Percentiles rank a stretch among this genome's conserved stretches.
phyloP scores from a whole-genome alignment of 2,329 filamentous ascomycete species.

The Dactylellina drechsleri region DNA sequence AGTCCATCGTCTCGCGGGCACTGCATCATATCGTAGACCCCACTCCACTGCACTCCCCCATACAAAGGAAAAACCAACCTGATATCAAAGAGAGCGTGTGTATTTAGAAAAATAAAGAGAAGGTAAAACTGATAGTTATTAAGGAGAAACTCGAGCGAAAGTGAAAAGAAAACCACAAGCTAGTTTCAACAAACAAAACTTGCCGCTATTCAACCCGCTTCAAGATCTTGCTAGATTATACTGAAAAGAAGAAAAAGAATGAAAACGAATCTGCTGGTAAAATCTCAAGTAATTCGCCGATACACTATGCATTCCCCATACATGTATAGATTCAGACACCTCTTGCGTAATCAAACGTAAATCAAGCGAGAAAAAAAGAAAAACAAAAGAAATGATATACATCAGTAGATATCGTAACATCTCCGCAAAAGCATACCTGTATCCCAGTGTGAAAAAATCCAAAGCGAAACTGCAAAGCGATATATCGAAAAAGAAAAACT shows the following conservation, averaged over 20 bases:
- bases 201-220: conserved; percentile 57
- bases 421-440: conserved; percentile 54
- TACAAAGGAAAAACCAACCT: conserved; percentile 17
- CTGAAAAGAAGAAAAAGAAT: conserved; percentile 5
- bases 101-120: conserved; percentile 8
- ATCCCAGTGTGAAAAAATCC: conserved; percentile 55
- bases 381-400: conserved; percentile 47
- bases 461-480: conserved; percentile 54
- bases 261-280: conserved; percentile 35
- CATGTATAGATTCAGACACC: conserved; percentile 49
- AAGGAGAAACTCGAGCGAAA: conserved; percentile 53
- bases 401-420: conserved; percentile 49
- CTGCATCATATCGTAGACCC: conserved; percentile 26
- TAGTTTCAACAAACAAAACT: conserved; percentile 56
- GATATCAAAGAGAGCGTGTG: conserved; percentile 25
- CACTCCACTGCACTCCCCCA: background rate
- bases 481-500: conserved; percentile 38
- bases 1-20: conserved; percentile 5
- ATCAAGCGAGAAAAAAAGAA: conserved; percentile 4
- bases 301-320: conserved; percentile 54
- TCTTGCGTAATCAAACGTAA: conserved; percentile 6
- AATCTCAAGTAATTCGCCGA: conserved; percentile 59
- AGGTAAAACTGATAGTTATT: conserved; percentile 9
- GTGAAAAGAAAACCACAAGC: conserved; percentile 52
- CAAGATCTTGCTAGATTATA: conserved; percentile 33